Evolutionary conservation across 2,329 filamentous ascomycete genomes (phyloP), one percentile per base, ranked within the genome.

Genomic region (Neurospora sp.): DNA sequence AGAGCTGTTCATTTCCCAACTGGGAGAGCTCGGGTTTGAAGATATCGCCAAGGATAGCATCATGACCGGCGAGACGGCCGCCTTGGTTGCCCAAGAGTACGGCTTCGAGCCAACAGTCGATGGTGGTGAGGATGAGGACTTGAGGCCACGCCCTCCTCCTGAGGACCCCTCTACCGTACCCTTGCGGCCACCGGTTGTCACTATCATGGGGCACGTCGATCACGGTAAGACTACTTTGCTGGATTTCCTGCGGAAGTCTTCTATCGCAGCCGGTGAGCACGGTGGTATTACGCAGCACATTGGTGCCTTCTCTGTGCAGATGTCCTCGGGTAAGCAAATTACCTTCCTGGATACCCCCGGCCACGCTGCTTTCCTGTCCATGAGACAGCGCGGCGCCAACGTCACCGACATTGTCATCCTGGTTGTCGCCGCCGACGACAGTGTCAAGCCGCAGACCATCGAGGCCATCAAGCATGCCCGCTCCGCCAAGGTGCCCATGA

Each of bases 161-260:
- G 89, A 89, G 75, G 92, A 95, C 78, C 86, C 83, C 67, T 88
- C 91, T 0, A 75, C 80, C 15, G 80, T 97, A 8, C 93, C 93
- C 1, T 80, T 83, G 40, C 88, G 96, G 17, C 95, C 96, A 8
- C 96, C 96, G 0, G 93, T 99, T 41, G 94, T 99, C 46, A 98
- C 96, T 0, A 99, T 99, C 77, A 99, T 99, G 96, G 96, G 96
- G 2, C 96, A 99, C 74, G 96, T 99, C 75, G 96, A 99, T 78
- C 96, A 99, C 79, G 96, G 96, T 69, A 99, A 99, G 83, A 99
- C 96, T 0, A 99, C 96, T 0, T 89, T 99, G 57, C 84, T 99
- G 10, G 96, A 99, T 78, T 98, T 90, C 81, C 84, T 99, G 65
- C 91, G 96, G 43, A 96, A 97, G 75, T 96, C 94, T 1, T 97